Percentiles rank a stretch among this genome's conserved stretches.
Conservation (phyloP, 306 rosid species). For the Dicorynia guianensis region DNA sequence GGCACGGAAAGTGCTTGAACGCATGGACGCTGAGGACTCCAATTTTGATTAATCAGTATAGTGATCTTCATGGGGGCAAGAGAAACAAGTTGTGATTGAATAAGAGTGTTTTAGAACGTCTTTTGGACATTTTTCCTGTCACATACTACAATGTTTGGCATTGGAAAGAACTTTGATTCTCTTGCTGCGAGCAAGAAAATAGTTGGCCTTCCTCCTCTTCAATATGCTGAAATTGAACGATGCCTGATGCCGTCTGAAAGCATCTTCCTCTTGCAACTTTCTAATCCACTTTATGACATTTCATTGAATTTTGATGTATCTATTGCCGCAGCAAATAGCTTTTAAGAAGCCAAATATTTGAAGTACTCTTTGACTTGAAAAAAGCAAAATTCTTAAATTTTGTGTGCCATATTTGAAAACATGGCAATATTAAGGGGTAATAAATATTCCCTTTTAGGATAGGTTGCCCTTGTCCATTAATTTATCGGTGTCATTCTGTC, state of each 20-base stretch:
- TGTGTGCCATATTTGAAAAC: too few relatives aligned
- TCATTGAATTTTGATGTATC: background rate
- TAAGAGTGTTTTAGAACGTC: background rate
- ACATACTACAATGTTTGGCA: background rate
- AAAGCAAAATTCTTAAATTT: too few relatives aligned
- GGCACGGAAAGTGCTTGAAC: conserved; percentile 73
- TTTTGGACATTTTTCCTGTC: too few relatives aligned
- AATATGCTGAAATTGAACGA: conserved; percentile 8
- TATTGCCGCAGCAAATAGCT: too few relatives aligned
- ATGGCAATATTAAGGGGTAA: too few relatives aligned
- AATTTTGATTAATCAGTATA: conserved; percentile 39
- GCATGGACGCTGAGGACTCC: conserved; percentile 69
- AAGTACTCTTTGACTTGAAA: too few relatives aligned
- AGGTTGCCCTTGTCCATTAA: too few relatives aligned
- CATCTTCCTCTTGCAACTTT: background rate
- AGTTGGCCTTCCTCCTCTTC: background rate
- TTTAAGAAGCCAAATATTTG: too few relatives aligned
- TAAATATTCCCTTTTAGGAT: too few relatives aligned
- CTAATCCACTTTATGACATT: background rate
- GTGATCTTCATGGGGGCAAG: conserved; percentile 7
- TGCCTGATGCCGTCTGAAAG: background rate
- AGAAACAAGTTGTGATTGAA: background rate
- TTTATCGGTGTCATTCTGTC: too few relatives aligned
- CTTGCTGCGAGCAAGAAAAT: background rate
- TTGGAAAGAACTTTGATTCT: background rate